These are phyloP conservation scores for Amylocarpus encephaloides DNA, from an alignment of 2,329 filamentous ascomycete genomes.

Conservation along the genomic window DNA sequence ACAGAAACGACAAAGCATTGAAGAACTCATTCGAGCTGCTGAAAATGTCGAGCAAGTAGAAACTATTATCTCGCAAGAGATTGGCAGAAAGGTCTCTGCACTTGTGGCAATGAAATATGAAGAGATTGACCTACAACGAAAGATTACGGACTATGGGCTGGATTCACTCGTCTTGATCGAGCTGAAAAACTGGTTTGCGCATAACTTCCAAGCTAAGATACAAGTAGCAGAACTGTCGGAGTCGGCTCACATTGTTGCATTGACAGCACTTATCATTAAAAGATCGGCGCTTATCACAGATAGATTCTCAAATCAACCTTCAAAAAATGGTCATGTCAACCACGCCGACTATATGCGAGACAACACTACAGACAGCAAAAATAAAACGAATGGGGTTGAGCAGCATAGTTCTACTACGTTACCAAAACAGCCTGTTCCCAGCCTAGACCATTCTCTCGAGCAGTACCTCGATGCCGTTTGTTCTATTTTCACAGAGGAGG, in stretches of 20 bases:
- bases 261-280: conserved; percentile 18
- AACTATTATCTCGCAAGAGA: too few relatives aligned
- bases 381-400: too few relatives aligned
- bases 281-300: conserved; percentile 20
- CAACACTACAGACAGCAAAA: neutral
- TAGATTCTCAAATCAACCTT: neutral
- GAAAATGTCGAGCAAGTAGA: too few relatives aligned
- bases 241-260: conserved; percentile 17
- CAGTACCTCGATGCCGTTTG: conserved; percentile 3
- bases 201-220: conserved; percentile 22
- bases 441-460: conserved; percentile 9
- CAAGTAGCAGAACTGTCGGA: conserved; percentile 27
- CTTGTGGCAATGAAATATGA: too few relatives aligned
- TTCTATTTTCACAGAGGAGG: conserved; percentile 1
- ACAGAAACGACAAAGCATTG: too few relatives aligned
- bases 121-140: too few relatives aligned
- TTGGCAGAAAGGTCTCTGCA: too few relatives aligned
- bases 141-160: conserved; percentile 8
- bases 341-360: neutral
- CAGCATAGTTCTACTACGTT: neutral
- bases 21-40: too few relatives aligned
- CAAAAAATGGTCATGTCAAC: too few relatives aligned
- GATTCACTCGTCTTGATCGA: conserved; percentile 16
- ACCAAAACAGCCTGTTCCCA: conserved; percentile 11
- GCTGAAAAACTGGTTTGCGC: conserved; percentile 14